Conservation (phyloP, 441 rosid genomes). For the Corymbia citriodora region DNA sequence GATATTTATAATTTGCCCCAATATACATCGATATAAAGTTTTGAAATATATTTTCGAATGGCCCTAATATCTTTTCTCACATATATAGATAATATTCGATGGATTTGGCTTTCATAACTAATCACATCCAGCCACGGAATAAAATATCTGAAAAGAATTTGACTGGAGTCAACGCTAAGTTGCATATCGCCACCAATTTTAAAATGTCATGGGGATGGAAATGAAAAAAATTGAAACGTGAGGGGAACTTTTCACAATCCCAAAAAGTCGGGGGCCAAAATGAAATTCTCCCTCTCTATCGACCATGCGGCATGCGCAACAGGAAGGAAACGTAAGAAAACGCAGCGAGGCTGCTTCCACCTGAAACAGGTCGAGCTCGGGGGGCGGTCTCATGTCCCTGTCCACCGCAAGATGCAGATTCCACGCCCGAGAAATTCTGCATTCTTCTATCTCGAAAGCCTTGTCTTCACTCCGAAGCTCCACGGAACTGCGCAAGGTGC, state of each 20-base stretch:
- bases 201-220: neutral
- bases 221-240: neutral
- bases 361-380: neutral
- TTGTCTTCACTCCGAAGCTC: constrained; percentile 25
- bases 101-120: neutral
- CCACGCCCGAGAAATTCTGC: constrained; percentile 2
- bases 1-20: neutral
- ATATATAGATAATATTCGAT: neutral
- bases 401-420: neutral
- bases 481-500: constrained; percentile 36
- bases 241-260: neutral
- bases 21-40: neutral
- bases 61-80: neutral
- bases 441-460: constrained; percentile 31
- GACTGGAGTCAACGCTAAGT: no score
- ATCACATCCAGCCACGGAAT: neutral
- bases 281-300: neutral
- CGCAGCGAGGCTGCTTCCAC: neutral
- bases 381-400: neutral
- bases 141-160: neutral
- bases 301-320: neutral
- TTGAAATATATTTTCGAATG: neutral
- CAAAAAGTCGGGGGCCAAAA: neutral
- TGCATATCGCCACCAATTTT: neutral
- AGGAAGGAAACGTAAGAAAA: neutral